Evolutionary conservation across 768 basidiomycete species (phyloP), one percentile per base, ranked within the genome.

Genomic region (Termitomyces sp.): DNA sequence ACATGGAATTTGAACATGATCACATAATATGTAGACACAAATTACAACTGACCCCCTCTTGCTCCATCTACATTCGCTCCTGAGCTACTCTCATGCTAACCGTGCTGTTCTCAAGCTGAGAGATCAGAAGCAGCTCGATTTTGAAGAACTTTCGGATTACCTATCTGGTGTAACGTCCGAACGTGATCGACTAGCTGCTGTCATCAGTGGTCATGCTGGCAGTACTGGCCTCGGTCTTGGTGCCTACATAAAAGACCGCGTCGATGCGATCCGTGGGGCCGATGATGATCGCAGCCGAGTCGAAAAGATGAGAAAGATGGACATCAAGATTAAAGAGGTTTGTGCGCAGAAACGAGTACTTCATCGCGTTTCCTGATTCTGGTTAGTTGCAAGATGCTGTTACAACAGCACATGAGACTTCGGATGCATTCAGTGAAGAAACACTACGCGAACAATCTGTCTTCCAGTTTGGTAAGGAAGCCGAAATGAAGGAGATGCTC

Each of bases 81-180:
- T 94, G n/a, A 82, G 86, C n/a, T 98, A 98, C 72, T 92, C 94
- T 2, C 87, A 93, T 68, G 87, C 92, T 31, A 96, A 98, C 64
- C 87, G 92, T 52, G 85, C 89, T n/a, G 93, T 98, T 22, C 81
- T 99, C 62, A 96, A 92, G 72, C 81, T 97, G 31, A 86, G 97
- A 46, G 97, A 98, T 70, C 97, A 98, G 73, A 99, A 98, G 71
- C 97, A 99, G 70, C 84, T 98, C 55, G 97, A 99, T 68, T 96
- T 98, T 62, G 97, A 99, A 73, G 96, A 98, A 69, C 81, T 98
- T 9, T 93, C 94, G 2, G 91, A 94, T 53, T 98, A 98, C 71
- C 80, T 99, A 13, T 90, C 91, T 6, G 90, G 89, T n/a, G 87
- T 98, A 46, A 94, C 92, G 0, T 78, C 86, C 12, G 97, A 99